A percentile compares a stretch with the other conserved stretches of the same genome.
phyloP scores from a whole-genome alignment of 495 filamentous ascomycete genomes.

The Neurospora pannonica region DNA sequence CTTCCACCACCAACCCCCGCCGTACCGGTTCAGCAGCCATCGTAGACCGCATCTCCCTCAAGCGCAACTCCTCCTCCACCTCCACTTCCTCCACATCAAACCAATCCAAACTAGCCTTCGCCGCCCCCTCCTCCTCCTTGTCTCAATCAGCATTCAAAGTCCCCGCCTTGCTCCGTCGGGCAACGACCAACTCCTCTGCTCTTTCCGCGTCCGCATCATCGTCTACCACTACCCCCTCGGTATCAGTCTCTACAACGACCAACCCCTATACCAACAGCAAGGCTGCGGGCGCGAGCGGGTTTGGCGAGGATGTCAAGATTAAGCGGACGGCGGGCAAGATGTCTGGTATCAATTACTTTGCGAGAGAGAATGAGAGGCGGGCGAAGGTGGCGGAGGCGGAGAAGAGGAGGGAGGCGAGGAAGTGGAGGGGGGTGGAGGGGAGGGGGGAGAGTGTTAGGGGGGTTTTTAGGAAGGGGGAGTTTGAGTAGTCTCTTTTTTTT shows the following conservation, averaged over 20 bases:
- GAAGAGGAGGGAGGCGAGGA: slow-evolving; percentile 54
- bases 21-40: slow-evolving; percentile 38
- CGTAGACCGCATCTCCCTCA: slow-evolving; percentile 75
- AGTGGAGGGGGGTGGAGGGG: slow-evolving; percentile 54
- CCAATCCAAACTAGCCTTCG: slow-evolving; percentile 50
- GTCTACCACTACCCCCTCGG: slow-evolving; percentile 9
- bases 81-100: slow-evolving; percentile 20
- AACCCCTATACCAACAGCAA: slow-evolving; percentile 28
- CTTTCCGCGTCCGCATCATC: slow-evolving; percentile 21
- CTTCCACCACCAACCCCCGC: slow-evolving; percentile 16
- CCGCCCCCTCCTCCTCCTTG: slow-evolving; percentile 23
- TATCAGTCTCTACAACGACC: slow-evolving; percentile 10
- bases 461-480: slow-evolving; percentile 42
- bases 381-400: slow-evolving; percentile 50
- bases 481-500: slow-evolving; percentile 24
- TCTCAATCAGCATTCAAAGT: slow-evolving; percentile 46
- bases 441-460: slow-evolving; percentile 36
- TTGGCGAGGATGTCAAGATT: slow-evolving; percentile 40
- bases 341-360: slow-evolving; percentile 67
- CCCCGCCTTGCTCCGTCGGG: slow-evolving; percentile 68
- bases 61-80: slow-evolving; percentile 44
- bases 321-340: slow-evolving; percentile 59
- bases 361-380: slow-evolving; percentile 59
- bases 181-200: slow-evolving; percentile 55
- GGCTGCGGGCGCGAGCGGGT: slow-evolving; percentile 27